A percentile compares a stretch with the other conserved stretches of the same genome.
Conservation (phyloP, 257 asterid species). For the Coffea eugenioides region DNA sequence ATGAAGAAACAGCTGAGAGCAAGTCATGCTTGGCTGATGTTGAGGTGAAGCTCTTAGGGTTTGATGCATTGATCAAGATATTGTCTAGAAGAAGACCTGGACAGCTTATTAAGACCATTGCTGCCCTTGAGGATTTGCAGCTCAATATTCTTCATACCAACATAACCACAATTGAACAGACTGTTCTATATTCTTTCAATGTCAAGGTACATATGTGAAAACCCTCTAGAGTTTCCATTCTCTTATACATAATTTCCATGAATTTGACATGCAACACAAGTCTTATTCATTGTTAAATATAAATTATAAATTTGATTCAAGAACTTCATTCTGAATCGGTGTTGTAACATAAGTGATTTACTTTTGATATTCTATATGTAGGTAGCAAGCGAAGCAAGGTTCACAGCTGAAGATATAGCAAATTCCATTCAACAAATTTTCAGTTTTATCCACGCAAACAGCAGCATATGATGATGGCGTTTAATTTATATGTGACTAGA, state of each 20-base stretch:
- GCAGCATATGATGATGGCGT: slow-evolving; percentile 29
- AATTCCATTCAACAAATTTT: slow-evolving; percentile 88
- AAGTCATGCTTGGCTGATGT: slow-evolving; percentile 85
- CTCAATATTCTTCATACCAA: slow-evolving; percentile 80
- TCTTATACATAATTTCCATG: background rate
- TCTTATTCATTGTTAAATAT: background rate
- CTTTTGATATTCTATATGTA: slow-evolving; percentile 25
- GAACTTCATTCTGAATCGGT: background rate
- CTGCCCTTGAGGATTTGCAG: slow-evolving; percentile 94
- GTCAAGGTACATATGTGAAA: slow-evolving; percentile 56
- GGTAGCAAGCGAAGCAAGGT: slow-evolving; percentile 69
- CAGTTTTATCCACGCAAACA: slow-evolving; percentile 71
- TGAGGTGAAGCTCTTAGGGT: slow-evolving; percentile 79
- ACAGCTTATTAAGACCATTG: slow-evolving; percentile 69
- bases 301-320: no score
- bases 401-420: slow-evolving; percentile 85
- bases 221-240: background rate
- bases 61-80: slow-evolving; percentile 79
- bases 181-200: slow-evolving; percentile 88
- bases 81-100: slow-evolving; percentile 72
- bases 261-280: background rate
- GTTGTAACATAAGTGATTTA: background rate
- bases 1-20: slow-evolving; percentile 74
- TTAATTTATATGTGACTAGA: background rate
- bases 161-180: slow-evolving; percentile 87